These are phyloP conservation scores for Fibroporia radiculosa DNA, from an alignment of 768 basidiomycete species.

Conservation along the genomic window DNA sequence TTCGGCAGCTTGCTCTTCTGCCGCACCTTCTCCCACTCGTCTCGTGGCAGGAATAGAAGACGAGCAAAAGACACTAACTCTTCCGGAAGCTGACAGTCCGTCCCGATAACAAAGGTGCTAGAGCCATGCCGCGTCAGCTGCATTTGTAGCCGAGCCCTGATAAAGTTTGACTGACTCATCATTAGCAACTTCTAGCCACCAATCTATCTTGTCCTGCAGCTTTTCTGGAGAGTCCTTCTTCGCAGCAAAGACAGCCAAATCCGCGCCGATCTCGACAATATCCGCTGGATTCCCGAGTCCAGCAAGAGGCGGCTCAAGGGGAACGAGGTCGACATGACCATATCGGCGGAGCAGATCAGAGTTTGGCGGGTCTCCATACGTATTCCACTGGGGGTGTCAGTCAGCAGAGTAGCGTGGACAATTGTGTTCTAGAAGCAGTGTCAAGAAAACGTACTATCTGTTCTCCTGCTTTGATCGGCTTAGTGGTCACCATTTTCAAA, in stretches of 20 bases:
- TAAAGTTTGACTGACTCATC: constrained; percentile 85
- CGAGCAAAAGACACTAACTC: constrained; percentile 58
- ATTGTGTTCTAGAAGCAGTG: no score
- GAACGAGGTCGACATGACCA: constrained; percentile 82
- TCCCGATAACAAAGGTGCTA: constrained; percentile 52
- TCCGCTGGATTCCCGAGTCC: constrained; percentile 69
- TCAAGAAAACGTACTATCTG: constrained; percentile 81
- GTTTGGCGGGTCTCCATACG: constrained; percentile 91
- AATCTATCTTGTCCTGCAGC: constrained; percentile 67
- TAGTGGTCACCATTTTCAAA: constrained; percentile 78
- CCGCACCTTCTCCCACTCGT: constrained; percentile 53
- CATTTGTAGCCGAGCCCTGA: no score
- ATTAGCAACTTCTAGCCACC: constrained; percentile 87
- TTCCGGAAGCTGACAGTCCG: constrained; percentile 42
- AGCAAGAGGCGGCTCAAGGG: constrained; percentile 32
- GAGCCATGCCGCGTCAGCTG: background rate
- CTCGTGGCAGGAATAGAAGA: constrained; percentile 46
- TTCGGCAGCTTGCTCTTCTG: constrained; percentile 70
- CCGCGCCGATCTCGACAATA: constrained; percentile 69
- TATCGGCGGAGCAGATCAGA: constrained; percentile 90
- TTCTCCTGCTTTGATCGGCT: constrained; percentile 62
- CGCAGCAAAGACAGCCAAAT: constrained; percentile 45
- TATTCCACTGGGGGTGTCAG: constrained; percentile 65
- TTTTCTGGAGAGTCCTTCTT: constrained; percentile 13
- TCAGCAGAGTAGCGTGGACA: background rate